Conservation (phyloP, 2,329 filamentous ascomycete genomes). For the Aureobasidium zeae region DNA sequence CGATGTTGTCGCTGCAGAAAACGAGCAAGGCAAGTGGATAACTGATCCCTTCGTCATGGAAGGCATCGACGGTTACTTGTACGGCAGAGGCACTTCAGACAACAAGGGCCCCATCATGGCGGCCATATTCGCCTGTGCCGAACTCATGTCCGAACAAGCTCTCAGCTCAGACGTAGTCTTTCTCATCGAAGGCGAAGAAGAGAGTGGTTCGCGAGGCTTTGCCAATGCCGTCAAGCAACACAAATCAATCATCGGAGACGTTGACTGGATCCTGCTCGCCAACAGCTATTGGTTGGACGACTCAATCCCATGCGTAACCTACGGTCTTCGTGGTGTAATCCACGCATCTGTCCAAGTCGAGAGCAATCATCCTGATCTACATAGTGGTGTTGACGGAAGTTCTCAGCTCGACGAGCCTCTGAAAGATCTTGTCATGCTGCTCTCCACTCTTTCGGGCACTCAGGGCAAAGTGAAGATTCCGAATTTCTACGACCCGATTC, state of each 20-base stretch:
- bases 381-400: conserved; percentile 95
- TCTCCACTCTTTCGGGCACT: conserved; percentile 71
- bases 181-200: conserved; percentile 92
- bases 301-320: conserved; percentile 88
- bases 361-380: conserved; percentile 76
- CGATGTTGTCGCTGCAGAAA: conserved; percentile 87
- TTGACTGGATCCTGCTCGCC: conserved; percentile 90
- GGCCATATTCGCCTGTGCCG: conserved; percentile 85
- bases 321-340: conserved; percentile 85
- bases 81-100: conserved; percentile 91
- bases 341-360: conserved; percentile 86
- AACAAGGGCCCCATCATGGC: conserved; percentile 96
- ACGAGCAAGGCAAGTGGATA: conserved; percentile 72
- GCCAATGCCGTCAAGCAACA: conserved; percentile 69
- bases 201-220: conserved; percentile 87
- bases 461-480: conserved; percentile 78
- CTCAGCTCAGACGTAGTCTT: conserved; percentile 86
- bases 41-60: conserved; percentile 83
- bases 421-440: conserved; percentile 76
- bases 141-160: conserved; percentile 73
- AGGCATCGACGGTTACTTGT: conserved; percentile 84
- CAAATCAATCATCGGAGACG: conserved; percentile 74
- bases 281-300: conserved; percentile 99
- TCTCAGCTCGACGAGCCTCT: conserved; percentile 82
- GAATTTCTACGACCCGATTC: conserved; percentile 77